Base-by-base conservation (phyloP, 139 green algal genomes). In the Coelastrella sp. region DNA sequence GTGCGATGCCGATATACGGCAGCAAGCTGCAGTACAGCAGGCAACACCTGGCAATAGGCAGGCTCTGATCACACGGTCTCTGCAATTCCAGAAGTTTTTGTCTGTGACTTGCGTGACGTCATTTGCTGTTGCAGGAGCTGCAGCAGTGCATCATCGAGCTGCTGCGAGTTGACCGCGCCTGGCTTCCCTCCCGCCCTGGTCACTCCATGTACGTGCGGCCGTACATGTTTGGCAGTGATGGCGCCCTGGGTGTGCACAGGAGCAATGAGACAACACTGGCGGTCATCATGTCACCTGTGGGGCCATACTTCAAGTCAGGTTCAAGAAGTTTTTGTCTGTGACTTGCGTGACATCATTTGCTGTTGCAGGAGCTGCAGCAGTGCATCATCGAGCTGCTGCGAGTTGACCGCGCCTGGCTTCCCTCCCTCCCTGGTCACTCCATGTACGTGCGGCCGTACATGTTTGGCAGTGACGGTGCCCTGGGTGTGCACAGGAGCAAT, bases 131-230 rank as follows among this genome's bases (percentile, higher is more conserved):
- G 14, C 82, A 95, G 92, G 96, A 98, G 91, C 83, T 98, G 79
- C 83, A 98, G 85, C 86, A 93, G 23, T 99, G 97, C 90, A 90
- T 98, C 65, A 96, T 97, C 65, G 86, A 91, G 74, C 93, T 98
- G 64, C 86, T 98, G 59, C 76, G 90, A 5, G 73, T 97, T n/a
- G 97, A 98, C 68, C 47, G 83, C 10, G 74, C 81, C 58, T 98
- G 96, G 95, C 91, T 98, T 73, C 97, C 97, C 2, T 57, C 83
- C 7, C 65, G 74, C 16, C 89, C 95, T 13, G 97, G 97, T n/a
- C 97, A 96, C 92, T 94, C 95, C 57, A 90, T 98, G 79, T 98
- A 98, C 91, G 82, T 98, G 19, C 92, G 97, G 22, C 97, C 97
- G 19, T 96, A 96, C 56, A 89, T 94, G 16, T 97, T 97, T 89